phyloP scores from a whole-genome alignment of 2,329 filamentous ascomycete species.

The Ophiostoma populinum region DNA sequence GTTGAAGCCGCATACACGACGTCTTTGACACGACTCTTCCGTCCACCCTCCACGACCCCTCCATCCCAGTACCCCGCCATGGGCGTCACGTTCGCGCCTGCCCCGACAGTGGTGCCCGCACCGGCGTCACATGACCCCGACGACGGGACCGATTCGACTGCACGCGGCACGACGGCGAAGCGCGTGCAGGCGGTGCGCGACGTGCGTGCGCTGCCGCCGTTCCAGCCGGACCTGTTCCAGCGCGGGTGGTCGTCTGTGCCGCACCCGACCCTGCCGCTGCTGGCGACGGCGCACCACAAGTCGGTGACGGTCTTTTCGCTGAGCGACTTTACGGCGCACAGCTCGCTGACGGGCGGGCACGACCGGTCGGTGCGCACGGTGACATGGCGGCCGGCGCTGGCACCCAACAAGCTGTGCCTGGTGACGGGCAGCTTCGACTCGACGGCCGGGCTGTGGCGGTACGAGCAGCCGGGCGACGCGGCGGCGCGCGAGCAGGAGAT shows the following conservation, averaged over 20 bases:
- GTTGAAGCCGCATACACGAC: no score
- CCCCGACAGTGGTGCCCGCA: no score
- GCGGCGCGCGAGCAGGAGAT: slow-evolving; percentile 23
- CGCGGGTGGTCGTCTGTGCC: slow-evolving; percentile 77
- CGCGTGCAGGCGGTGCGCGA: no score
- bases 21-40: no score
- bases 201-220: slow-evolving; percentile 28
- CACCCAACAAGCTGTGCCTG: slow-evolving; percentile 50
- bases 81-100: no score
- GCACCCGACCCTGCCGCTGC: slow-evolving; percentile 71
- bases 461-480: slow-evolving; percentile 32
- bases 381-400: slow-evolving; percentile 67
- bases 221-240: slow-evolving; percentile 41
- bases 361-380: slow-evolving; percentile 73
- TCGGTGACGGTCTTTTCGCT: slow-evolving; percentile 82
- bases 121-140: no score
- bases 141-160: no score
- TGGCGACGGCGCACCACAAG: slow-evolving; percentile 80
- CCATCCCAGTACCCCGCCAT: no score
- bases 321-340: slow-evolving; percentile 60
- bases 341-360: slow-evolving; percentile 70
- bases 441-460: slow-evolving; percentile 71
- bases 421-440: slow-evolving; percentile 91
- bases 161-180: no score
- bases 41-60: no score